Evolutionary conservation across 2,329 filamentous ascomycete genomes (phyloP).

Genomic region (Epichloe uncinata): DNA sequence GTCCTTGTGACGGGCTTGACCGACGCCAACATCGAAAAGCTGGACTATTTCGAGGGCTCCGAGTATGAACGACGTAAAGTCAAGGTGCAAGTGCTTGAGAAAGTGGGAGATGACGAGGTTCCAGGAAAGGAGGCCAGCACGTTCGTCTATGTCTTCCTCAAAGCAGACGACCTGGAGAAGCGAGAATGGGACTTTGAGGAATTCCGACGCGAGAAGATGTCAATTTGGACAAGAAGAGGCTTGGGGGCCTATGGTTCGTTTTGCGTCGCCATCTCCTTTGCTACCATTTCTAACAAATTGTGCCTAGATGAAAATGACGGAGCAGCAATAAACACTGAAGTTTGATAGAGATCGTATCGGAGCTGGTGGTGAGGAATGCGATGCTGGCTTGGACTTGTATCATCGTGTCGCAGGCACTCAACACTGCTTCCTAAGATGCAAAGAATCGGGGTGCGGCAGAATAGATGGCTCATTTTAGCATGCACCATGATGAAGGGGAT

Average conservation of each 20-base stretch:
- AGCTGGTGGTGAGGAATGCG: no score
- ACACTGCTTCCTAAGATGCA: no score
- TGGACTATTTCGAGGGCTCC: conserved; percentile 72
- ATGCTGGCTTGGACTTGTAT: background rate
- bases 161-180: conserved; percentile 43
- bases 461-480: no score
- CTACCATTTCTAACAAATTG: background rate
- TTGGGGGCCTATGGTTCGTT: conserved; percentile 29
- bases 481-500: no score
- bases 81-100: conserved; percentile 37
- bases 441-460: no score
- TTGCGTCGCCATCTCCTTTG: background rate
- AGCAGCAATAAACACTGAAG: conserved; percentile 1
- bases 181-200: conserved; percentile 80
- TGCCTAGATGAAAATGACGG: conserved; percentile 12
- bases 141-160: conserved; percentile 52
- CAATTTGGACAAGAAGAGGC: conserved; percentile 37
- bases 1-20: conserved; percentile 68
- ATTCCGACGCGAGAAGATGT: conserved; percentile 63
- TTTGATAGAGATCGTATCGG: background rate
- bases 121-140: conserved; percentile 37
- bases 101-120: conserved; percentile 23
- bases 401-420: background rate
- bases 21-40: conserved; percentile 55
- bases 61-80: conserved; percentile 52